Conservation (phyloP, 1,284 basidiomycete species). For the Ceratobasidium sp. region DNA sequence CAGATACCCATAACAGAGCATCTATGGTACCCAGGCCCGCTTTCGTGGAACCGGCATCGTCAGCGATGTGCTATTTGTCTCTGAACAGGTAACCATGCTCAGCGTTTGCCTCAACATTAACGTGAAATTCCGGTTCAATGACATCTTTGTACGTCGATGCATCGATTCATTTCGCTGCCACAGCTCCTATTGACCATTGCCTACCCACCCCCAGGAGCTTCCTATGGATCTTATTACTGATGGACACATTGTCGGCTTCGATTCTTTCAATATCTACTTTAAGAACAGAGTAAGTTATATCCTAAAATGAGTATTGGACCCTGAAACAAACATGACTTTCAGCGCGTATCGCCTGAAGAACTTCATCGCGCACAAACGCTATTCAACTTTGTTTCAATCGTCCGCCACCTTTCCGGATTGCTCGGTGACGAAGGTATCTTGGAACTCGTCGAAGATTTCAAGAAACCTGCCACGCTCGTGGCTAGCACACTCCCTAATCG, state of each 20-base stretch:
- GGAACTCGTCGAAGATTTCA: constrained; percentile 22
- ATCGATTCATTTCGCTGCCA: not conserved
- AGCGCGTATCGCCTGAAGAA: constrained; percentile 10
- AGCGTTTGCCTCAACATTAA: not conserved
- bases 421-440: constrained; percentile 2
- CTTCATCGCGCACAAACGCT: constrained; percentile 10
- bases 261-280: constrained; percentile 1
- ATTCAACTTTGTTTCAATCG: constrained; percentile 25
- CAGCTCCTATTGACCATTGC: not conserved
- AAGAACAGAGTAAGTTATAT: constrained; percentile 14
- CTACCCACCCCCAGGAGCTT: not conserved
- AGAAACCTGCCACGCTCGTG: not conserved
- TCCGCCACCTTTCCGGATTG: not conserved
- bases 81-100: constrained; percentile 3
- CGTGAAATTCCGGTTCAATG: constrained; percentile 18
- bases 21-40: not conserved
- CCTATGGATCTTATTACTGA: constrained; percentile 15
- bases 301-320: not conserved
- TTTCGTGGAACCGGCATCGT: not conserved
- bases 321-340: not conserved
- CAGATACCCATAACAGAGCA: not conserved
- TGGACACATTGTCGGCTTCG: constrained; percentile 29
- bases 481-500: not conserved
- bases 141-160: constrained; percentile 6
- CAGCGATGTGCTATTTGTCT: not conserved